Evolutionary conservation across 805 yeast species (phyloP).

Genomic region (Priceomyces haplophilus): DNA sequence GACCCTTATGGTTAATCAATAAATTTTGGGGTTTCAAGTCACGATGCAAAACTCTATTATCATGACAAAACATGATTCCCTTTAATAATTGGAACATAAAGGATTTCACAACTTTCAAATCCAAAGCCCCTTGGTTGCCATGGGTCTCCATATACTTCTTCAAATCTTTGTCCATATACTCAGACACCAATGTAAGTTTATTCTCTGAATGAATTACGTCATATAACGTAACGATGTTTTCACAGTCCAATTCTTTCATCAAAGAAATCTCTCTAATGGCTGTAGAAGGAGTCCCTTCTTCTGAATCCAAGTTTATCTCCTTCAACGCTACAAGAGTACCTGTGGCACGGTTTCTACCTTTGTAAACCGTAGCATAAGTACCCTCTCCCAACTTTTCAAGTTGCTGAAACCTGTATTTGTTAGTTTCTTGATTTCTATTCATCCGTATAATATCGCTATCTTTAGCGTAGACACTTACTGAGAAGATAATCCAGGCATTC

Average conservation of each 20-base stretch:
- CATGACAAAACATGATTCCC: constrained; percentile 87
- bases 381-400: constrained; percentile 91
- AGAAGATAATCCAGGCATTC: constrained; percentile 43
- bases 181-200: constrained; percentile 90
- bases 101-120: constrained; percentile 70
- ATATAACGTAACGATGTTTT: constrained; percentile 85
- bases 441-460: no score
- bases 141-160: constrained; percentile 91
- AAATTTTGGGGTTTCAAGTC: constrained; percentile 94
- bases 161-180: constrained; percentile 88
- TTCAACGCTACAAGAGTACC: constrained; percentile 92
- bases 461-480: constrained; percentile 31
- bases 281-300: constrained; percentile 98
- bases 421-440: constrained; percentile 1
- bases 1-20: constrained; percentile 85
- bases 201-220: constrained; percentile 97
- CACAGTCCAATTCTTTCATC: constrained; percentile 92
- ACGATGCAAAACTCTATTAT: constrained; percentile 77
- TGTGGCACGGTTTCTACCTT: constrained; percentile 80
- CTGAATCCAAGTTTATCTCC: constrained; percentile 91
- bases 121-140: constrained; percentile 73
- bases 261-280: constrained; percentile 95
- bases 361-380: constrained; percentile 98
- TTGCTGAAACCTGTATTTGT: constrained; percentile 37
- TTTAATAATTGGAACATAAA: constrained; percentile 91